A percentile compares a stretch with the other conserved stretches of the same genome.
phyloP scores from a whole-genome alignment of 78 protist species.

The Bigelowiella natans region DNA sequence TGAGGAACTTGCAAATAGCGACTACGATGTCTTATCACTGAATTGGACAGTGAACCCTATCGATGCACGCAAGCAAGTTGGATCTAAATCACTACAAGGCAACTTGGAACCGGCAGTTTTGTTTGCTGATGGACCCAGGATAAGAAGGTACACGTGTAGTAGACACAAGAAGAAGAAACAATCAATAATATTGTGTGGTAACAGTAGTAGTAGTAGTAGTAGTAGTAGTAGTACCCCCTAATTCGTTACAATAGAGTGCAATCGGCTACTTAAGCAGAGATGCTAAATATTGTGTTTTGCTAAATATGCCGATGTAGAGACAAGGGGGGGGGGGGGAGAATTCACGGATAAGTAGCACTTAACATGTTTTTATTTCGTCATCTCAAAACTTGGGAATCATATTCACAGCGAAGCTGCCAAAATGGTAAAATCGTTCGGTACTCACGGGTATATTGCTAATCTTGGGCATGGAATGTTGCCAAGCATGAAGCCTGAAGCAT shows the following conservation, averaged over 20 bases:
- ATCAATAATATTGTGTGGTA: too few relatives aligned
- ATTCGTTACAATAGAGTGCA: too few relatives aligned
- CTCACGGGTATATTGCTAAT: background rate
- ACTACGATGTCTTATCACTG: background rate
- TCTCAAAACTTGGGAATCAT: too few relatives aligned
- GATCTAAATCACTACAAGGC: background rate
- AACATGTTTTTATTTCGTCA: too few relatives aligned
- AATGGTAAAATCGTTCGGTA: background rate
- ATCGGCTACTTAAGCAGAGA: too few relatives aligned
- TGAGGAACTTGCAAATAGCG: background rate
- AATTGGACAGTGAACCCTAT: background rate
- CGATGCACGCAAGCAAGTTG: background rate
- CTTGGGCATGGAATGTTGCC: slow-evolving; percentile 10
- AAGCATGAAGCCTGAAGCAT: background rate
- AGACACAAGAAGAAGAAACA: too few relatives aligned
- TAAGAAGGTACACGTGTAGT: background rate
- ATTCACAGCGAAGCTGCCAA: background rate
- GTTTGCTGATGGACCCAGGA: background rate
- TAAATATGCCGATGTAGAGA: too few relatives aligned
- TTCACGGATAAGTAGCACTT: too few relatives aligned
- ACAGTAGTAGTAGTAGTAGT: too few relatives aligned
- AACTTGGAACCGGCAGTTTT: background rate
- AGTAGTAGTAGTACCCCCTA: too few relatives aligned
- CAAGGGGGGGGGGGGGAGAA: too few relatives aligned
- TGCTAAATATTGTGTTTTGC: too few relatives aligned